Conservation (phyloP, 768 basidiomycete genomes). For the Exidia glandulosa region DNA sequence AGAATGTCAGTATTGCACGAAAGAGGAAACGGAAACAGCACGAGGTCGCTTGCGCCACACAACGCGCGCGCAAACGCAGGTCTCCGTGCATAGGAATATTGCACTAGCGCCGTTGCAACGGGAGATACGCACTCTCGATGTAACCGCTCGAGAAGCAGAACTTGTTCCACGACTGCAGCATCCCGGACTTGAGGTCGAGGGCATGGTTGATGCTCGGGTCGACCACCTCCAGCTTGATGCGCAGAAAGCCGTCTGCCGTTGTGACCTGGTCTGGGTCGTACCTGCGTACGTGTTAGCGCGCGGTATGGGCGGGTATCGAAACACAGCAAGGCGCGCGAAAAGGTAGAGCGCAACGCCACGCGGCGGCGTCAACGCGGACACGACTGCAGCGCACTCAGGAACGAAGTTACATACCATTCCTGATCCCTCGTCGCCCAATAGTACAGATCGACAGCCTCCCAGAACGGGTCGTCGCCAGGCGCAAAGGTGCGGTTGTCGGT, state of each 20-base stretch:
- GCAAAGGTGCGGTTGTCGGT: constrained; percentile 17
- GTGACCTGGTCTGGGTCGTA: constrained; percentile 64
- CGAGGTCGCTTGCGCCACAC: too few species aligned
- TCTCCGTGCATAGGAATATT: too few species aligned
- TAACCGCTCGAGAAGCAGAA: constrained; percentile 48
- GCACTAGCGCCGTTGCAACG: background rate
- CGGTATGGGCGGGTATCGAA: constrained; percentile 60
- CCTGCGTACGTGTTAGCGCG: too few species aligned
- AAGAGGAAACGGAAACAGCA: too few species aligned
- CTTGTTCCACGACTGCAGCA: constrained; percentile 88
- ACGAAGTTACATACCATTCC: constrained; percentile 25
- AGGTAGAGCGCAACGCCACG: too few species aligned
- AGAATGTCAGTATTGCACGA: too few species aligned
- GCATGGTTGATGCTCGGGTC: constrained; percentile 35
- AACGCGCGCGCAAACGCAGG: too few species aligned
- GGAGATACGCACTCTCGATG: constrained; percentile 38
- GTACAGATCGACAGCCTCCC: constrained; percentile 32
- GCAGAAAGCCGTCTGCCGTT: constrained; percentile 53
- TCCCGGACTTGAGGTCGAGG: constrained; percentile 54
- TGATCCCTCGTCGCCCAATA: constrained; percentile 20
- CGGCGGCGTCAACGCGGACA: too few species aligned
- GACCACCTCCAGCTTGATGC: constrained; percentile 53
- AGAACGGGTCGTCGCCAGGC: constrained; percentile 32
- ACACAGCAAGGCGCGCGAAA: too few species aligned
- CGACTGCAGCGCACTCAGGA: constrained; percentile 5